phyloP scores from a whole-genome alignment of 305 asterid species.

The Solanum hybrid region DNA sequence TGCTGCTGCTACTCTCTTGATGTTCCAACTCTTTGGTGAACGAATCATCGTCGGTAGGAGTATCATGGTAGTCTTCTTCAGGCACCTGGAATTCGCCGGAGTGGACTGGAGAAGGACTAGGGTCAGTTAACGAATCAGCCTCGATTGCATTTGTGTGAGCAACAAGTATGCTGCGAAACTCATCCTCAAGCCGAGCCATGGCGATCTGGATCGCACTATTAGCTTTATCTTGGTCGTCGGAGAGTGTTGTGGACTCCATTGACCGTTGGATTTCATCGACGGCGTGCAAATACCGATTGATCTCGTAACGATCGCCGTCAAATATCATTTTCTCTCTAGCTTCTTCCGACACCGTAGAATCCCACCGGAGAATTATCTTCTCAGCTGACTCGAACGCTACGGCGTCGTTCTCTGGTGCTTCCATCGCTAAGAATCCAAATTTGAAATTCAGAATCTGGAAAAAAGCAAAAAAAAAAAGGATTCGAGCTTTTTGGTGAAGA shows the following conservation, averaged over 20 bases:
- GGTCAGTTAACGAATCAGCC: too few relatives aligned
- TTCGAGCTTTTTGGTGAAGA: conserved; percentile 20
- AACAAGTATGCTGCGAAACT: too few relatives aligned
- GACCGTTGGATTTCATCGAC: conserved; percentile 66
- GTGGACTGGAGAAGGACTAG: too few relatives aligned
- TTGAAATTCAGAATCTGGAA: conserved; percentile 1
- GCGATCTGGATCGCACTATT: conserved; percentile 73
- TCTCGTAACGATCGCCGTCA: conserved; percentile 54
- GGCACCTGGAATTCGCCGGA: too few relatives aligned
- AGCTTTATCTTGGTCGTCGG: conserved; percentile 12
- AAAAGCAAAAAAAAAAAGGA: conserved; percentile 3
- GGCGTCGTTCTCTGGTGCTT: conserved; percentile 42
- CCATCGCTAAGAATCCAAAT: conserved; percentile 24
- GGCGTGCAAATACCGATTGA: conserved; percentile 66
- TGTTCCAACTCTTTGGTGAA: conserved; percentile 33
- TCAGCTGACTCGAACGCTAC: conserved; percentile 31
- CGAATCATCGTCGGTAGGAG: background rate
- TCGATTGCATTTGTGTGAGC: too few relatives aligned
- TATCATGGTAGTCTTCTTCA: background rate
- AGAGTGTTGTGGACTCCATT: conserved; percentile 18
- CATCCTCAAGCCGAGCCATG: conserved; percentile 91
- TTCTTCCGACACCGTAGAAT: conserved; percentile 64
- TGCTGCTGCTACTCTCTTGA: conserved; percentile 41
- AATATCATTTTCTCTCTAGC: conserved; percentile 68
- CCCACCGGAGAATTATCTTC: conserved; percentile 69